Base-by-base conservation (phyloP, 2,329 filamentous ascomycete genomes). In the Podosphaera fusca region DNA sequence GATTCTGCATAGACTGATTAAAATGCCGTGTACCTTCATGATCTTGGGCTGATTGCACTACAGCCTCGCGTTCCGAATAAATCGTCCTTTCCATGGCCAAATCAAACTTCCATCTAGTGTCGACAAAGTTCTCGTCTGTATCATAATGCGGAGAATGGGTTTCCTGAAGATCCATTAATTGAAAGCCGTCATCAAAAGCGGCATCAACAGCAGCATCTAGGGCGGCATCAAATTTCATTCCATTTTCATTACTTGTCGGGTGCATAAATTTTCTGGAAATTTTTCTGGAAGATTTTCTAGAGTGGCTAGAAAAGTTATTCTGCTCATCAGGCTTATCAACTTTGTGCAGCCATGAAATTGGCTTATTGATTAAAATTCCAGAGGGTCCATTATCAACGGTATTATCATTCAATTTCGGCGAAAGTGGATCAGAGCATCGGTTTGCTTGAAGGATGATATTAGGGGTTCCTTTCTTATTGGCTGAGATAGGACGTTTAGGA, bases 141-240 rank as follows among this genome's bases (percentile, higher is more conserved):
- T 72, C 68, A 40, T 70, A 65, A 31, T 70, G 64, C 56, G 63
- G 64, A 34, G 49, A 59, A 46, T 53, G 56, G 38, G 50, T 46
- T 35, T 62, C 61, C 1, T 56, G 10, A 5, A 74, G 69, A 21
- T 75, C 74, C 67, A 78, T 80, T 3, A 85, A 85, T 66, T 95
- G 88, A 61, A 87, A 85, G 0, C 86, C 86, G 60, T 95, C 88
- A 67, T 95, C 85, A 68, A 96, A 98, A 4, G 90, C 92, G 55
- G 90, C 90, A 69, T 96, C 92, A 7, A 96, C 89, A 12, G 92
- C 92, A 31, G 89, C 90, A 70, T 96, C 90, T 49, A 96, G 75
- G 3, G 92, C 92, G 7, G 87, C 88, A 69, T 95, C 89, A 62
- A 96, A 95, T 66, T 95, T 89, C 5, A 86, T 84, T 67, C 94